Evolutionary conservation across 176 grass and related monocot species (phyloP).

Genomic region (Phragmites australis): DNA sequence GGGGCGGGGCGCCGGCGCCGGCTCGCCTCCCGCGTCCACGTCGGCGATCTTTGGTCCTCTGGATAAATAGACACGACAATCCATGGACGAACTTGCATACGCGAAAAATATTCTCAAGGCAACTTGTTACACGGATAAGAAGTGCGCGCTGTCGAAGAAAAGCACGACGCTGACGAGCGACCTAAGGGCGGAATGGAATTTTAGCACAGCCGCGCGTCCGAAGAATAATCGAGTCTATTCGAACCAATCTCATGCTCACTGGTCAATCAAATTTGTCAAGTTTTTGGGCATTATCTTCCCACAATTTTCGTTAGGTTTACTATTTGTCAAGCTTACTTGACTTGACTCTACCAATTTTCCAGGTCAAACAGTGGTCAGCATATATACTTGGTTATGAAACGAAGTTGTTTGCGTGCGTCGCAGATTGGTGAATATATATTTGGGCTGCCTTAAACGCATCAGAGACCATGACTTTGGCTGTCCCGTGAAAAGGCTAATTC

Average conservation of each 20-base stretch:
- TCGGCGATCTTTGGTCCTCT: not conserved
- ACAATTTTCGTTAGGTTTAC: too few species aligned
- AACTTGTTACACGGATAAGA: slow-evolving; percentile 19
- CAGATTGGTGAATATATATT: too few species aligned
- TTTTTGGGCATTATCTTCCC: too few species aligned
- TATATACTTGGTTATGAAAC: too few species aligned
- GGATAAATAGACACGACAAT: not conserved
- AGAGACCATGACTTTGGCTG: not conserved
- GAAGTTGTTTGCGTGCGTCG: too few species aligned
- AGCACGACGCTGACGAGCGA: not conserved
- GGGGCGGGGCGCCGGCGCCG: not conserved
- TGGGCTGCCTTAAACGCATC: too few species aligned
- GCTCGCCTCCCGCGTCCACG: not conserved
- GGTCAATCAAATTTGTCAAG: too few species aligned
- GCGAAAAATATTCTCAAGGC: not conserved
- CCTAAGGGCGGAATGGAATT: not conserved
- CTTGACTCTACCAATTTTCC: too few species aligned
- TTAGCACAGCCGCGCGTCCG: not conserved
- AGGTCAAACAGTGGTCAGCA: too few species aligned
- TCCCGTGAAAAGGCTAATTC: not conserved
- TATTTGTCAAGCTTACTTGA: too few species aligned
- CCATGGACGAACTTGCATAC: not conserved
- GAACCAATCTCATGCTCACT: too few species aligned
- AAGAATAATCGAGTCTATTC: too few species aligned
- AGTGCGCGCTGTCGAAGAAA: not conserved